A percentile compares a stretch with the other conserved stretches of the same genome.
Conservation (phyloP, 2,329 filamentous ascomycete genomes). For the Geosmithia morbida region DNA sequence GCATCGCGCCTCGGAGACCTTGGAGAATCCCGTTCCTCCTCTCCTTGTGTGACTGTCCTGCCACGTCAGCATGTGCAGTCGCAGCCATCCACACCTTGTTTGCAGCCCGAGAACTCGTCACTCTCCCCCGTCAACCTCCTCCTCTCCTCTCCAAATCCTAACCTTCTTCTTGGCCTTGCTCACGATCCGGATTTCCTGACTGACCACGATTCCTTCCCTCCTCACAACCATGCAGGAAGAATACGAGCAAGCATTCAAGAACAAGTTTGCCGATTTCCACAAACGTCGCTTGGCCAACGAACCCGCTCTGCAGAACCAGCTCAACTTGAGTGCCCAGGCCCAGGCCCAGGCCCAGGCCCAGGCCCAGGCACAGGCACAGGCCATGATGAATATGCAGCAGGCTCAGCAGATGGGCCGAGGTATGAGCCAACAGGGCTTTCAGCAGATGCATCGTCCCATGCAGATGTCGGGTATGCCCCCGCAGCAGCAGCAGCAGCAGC, state of each 20-base stretch:
- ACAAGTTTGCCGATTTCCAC: slow-evolving; percentile 32
- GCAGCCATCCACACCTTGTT: neutral
- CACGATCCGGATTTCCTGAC: neutral
- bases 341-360: slow-evolving; percentile 11
- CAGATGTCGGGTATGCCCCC: slow-evolving; percentile 36
- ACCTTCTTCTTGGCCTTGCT: too few species aligned
- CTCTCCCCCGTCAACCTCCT: too few species aligned
- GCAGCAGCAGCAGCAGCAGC: slow-evolving; percentile 21
- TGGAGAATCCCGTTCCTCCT: too few species aligned
- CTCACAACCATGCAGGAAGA: slow-evolving; percentile 20
- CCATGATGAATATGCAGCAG: slow-evolving; percentile 35
- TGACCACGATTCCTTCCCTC: neutral
- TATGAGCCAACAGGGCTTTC: slow-evolving; percentile 38
- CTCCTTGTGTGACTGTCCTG: neutral
- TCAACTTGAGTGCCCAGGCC: slow-evolving; percentile 28
- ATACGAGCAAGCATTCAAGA: slow-evolving; percentile 33
- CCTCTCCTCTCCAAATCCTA: too few species aligned
- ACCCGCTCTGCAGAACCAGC: slow-evolving; percentile 30
- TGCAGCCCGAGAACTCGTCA: neutral
- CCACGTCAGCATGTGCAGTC: neutral
- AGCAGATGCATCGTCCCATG: slow-evolving; percentile 44
- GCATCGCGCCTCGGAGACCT: too few species aligned
- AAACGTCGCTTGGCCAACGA: slow-evolving; percentile 35
- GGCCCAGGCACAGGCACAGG: slow-evolving; percentile 23
- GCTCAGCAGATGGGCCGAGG: slow-evolving; percentile 30